Conservation (phyloP, 441 rosid genomes). For the Adansonia gregorii region DNA sequence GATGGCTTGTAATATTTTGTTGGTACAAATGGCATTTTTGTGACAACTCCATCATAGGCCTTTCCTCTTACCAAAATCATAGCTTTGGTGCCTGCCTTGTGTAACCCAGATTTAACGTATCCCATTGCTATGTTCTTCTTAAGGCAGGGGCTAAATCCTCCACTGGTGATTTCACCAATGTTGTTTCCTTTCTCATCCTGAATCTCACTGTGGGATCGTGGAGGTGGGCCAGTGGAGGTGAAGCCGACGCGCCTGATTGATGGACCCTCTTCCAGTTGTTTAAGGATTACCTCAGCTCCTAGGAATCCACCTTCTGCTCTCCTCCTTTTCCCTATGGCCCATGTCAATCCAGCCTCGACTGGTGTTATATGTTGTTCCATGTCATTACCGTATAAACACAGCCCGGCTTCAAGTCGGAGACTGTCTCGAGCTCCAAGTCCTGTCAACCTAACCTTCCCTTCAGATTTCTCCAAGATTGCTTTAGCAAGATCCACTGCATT, state of each 20-base stretch:
- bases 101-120: constrained; percentile 85
- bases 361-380: constrained; percentile 92
- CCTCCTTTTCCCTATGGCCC: constrained; percentile 98
- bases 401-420: constrained; percentile 93
- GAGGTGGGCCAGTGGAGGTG: constrained; percentile 81
- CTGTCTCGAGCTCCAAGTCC: constrained; percentile 96
- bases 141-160: constrained; percentile 94
- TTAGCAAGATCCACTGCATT: constrained; percentile 80
- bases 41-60: constrained; percentile 75
- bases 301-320: constrained; percentile 93
- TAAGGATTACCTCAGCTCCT: constrained; percentile 85
- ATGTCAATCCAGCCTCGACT: constrained; percentile 89
- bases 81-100: constrained; percentile 81
- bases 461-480: constrained; percentile 90
- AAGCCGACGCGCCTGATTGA: constrained; percentile 83
- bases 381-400: constrained; percentile 90
- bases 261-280: constrained; percentile 86
- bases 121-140: constrained; percentile 99
- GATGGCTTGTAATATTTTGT: constrained; percentile 88
- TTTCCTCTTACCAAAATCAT: constrained; percentile 84
- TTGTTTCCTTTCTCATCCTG: constrained; percentile 68
- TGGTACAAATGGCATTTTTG: constrained; percentile 95
- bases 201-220: constrained; percentile 90
- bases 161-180: constrained; percentile 94
- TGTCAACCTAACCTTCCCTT: constrained; percentile 84